Base-by-base conservation (phyloP, 805 yeast species). In the Suhomyces prunicola region DNA sequence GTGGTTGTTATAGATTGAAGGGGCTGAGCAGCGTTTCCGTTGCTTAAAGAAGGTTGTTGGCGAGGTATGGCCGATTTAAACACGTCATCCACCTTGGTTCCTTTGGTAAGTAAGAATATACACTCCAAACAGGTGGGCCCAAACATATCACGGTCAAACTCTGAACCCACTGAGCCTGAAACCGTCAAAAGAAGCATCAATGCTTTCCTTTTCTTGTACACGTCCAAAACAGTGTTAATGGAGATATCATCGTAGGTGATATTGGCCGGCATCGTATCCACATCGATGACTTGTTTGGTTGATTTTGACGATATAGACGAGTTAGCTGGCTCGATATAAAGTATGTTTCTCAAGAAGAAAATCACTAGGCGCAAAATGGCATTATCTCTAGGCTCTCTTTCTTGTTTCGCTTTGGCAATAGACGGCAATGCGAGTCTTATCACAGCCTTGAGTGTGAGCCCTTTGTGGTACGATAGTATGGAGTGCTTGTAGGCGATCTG, bases 321-420 rank as follows among this genome's bases (percentile, higher is more conserved):
- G 35, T 79, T 83, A 1, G 87, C 83, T 0, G 92, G 93, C 58
- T 87, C 90, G 33, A 93, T 90, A 41, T 83, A 79, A 7, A 88
- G 70, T n/a, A 94, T 60, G 65, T 94, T 94, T 56, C 96, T 78
- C 56, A 91, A 78, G 62, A 94, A 83, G 48, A 82, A 82, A 13
- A 92, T 69, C 26, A 87, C 89, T 54, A 93, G 75, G 51, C 86
- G 82, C 47, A 94, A 67, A 12, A 92, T 79, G 44, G 85, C 85
- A 53, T 84, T 84, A 59, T 92, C 97, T 36, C 90, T 73, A 0
- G 84, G 75, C 2, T 83, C 82, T 54, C 97, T 78, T 19, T 86
- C 85, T 1, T 69, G 61, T 59, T 74, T 79, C 1, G 76, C 71
- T 51, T 78, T 71, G 12, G 80, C 70, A 44, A 90, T 67, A 0